These are phyloP conservation scores for Pythium aphanidermatum DNA, from an alignment of 352 stramenopile species.

Conservation along the genomic window DNA sequence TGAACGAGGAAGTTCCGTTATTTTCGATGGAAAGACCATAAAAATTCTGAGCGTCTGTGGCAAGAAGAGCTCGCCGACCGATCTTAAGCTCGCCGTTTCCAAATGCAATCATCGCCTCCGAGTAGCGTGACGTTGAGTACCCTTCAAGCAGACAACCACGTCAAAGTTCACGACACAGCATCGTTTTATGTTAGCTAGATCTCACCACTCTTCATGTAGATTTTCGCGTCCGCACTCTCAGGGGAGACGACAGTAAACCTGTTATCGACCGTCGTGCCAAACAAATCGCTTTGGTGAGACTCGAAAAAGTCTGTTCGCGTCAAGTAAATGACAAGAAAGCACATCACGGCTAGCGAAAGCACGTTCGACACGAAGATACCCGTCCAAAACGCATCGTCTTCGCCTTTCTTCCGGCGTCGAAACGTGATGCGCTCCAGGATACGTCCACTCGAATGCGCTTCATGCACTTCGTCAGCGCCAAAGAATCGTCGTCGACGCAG, in stretches of 20 bases:
- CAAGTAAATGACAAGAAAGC: conserved; percentile 57
- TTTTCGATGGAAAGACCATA: conserved; percentile 62
- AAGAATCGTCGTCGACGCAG: conserved; percentile 53
- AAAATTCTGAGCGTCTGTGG: conserved; percentile 49
- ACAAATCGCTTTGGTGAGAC: conserved; percentile 73
- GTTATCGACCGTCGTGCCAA: conserved; percentile 77
- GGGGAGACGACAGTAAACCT: conserved; percentile 73
- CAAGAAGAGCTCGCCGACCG: conserved; percentile 41
- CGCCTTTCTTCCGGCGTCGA: conserved; percentile 36
- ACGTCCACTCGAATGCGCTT: conserved; percentile 16
- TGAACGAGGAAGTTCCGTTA: conserved; percentile 65
- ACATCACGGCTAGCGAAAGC: conserved; percentile 61
- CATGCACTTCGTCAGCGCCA: conserved; percentile 26
- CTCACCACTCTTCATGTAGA: conserved; percentile 74
- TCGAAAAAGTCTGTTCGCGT: conserved; percentile 80
- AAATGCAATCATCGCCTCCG: conserved; percentile 68
- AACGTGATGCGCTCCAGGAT: conserved; percentile 57
- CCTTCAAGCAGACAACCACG: conserved; percentile 19
- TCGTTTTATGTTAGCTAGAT: not conserved
- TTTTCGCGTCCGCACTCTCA: conserved; percentile 51
- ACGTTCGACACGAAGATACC: conserved; percentile 59
- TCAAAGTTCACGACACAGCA: not conserved
- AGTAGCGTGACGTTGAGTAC: conserved; percentile 67
- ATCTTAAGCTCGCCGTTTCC: conserved; percentile 52
- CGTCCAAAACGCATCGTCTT: conserved; percentile 69